Base-by-base conservation (phyloP, 208 protist species). In the Phytomonas sp. region DNA sequence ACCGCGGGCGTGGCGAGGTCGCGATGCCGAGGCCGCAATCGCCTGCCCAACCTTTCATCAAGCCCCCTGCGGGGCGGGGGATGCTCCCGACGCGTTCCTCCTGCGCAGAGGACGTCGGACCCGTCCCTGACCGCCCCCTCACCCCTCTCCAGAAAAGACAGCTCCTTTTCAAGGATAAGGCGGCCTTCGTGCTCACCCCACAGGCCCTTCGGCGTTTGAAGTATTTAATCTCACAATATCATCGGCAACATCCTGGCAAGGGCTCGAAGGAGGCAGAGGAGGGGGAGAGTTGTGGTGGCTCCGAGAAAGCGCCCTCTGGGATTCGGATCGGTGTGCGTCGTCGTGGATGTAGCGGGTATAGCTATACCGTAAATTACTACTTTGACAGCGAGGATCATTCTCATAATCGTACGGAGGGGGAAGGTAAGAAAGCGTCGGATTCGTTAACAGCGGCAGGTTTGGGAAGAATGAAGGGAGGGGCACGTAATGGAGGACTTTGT, bases 351-450 rank as follows among this genome's bases (percentile, higher is more conserved):
- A 98, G 92, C 71, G 98, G 98, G 32, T 94, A 98, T 76, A 94
- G 94, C 71, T 99, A 98, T 81, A 98, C 95, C 10, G 88, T 99
- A 36, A 97, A 98, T 75, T 98, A 98, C 82, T 72, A 85, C 69
- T 49, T 49, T 49, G 34, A 37, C 8, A 3, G 8, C 5, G 34
- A 37, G 5, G 34, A 37, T 86, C 83, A 67, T 67, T 76, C 4
- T 26, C 52, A 7, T 65, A 70, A 26, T 40, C 36, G 10, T 14
- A 4, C 30, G 10, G 34, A 63, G 14, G 31, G 31, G 74, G 73
- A 42, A 70, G 66, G 4, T 60, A 79, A 2, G 31, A 67, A 67
- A 16, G 40, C 1, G 1, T 19, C 12, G 12, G 12, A 16, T 49
- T 49, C 40, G 40, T 49, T 19, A 19, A 49, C 12, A 19, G 12